Base-by-base conservation (phyloP, 2,329 filamentous ascomycete species). In the Fusarium siculi region DNA sequence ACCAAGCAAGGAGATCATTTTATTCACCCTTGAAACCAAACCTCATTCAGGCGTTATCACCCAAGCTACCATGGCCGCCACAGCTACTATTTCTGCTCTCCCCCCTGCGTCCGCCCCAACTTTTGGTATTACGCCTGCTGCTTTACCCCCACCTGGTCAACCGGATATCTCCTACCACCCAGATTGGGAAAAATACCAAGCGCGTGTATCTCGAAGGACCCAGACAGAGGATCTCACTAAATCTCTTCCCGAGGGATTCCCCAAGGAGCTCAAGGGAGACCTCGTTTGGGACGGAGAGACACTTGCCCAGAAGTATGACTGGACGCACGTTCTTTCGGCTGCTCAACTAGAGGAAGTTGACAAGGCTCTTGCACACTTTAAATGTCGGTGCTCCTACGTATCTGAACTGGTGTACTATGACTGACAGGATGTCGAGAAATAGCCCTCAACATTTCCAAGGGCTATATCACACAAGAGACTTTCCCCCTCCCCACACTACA, bases 201-300 rank as follows among this genome's bases (percentile, higher is more conserved):
- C 49, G 3, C 49, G 49, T 8, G 49, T 52, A 18, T n/a, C 49
- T n/a, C n/a, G 49, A 3, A 8, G 49, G 32, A 21, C 49, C 32
- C 49, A 52, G 49, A 52, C 49, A 15, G 49, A 36, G 18, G n/a
- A 36, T 9, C 49, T 36, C 8, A 34, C n/a, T 9, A 52, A 52
- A 9, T 4, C 49, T 3, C 49, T 52, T 16, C 49, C 49, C 2
- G 32, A 36, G 6, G 49, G 49, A 5, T 52, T 52, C 32, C 32
- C 32, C 2, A 52, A 52, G 1, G 49, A 52, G 32, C 49, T 52
- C 32, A 36, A 52, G 32, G 49, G 49, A 52, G 49, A 52, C 30
- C 49, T 52, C 11, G 32, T 52, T 23, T 52, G 49, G 49, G 49
- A 52, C 11, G 49, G 49, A 36, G 49, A 52, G 32, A 52, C 49